A percentile compares a stretch with the other conserved stretches of the same genome.
Evolutionary conservation across 176 grass and related monocot species (phyloP).

Genomic region (Triticum urartu): DNA sequence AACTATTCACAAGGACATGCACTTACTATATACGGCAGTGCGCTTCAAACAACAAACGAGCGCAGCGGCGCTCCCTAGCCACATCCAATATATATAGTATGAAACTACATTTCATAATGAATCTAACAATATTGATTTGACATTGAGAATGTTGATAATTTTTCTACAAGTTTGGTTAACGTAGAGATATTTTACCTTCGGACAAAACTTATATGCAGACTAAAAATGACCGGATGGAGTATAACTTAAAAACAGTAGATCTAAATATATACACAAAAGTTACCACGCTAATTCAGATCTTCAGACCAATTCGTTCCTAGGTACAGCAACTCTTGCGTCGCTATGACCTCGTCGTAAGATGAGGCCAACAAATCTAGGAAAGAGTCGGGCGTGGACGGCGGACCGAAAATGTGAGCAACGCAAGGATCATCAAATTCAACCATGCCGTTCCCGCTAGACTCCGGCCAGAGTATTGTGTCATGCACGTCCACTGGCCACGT

Average conservation of each 20-base stretch:
- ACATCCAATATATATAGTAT: too few species aligned
- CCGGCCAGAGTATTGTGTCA: slow-evolving; percentile 5
- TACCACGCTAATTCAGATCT: background rate
- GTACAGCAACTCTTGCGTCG: background rate
- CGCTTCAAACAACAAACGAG: too few species aligned
- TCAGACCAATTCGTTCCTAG: background rate
- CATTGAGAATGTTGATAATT: too few species aligned
- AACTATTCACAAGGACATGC: too few species aligned
- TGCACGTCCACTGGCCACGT: slow-evolving; percentile 29
- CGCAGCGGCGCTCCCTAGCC: too few species aligned
- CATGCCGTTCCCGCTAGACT: background rate
- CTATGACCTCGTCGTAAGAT: slow-evolving; percentile 34
- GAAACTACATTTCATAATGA: too few species aligned
- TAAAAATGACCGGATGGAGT: too few species aligned
- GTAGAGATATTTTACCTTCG: too few species aligned
- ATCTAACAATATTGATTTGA: too few species aligned
- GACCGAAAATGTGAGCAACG: slow-evolving; percentile 7
- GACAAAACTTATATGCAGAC: too few species aligned
- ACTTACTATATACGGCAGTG: too few species aligned
- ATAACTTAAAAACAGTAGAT: background rate
- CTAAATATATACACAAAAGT: background rate
- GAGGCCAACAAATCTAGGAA: slow-evolving; percentile 37
- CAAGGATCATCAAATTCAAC: slow-evolving; percentile 3
- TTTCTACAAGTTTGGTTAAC: too few species aligned
- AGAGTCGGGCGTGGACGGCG: background rate